Evolutionary conservation across 1,284 basidiomycete genomes (phyloP).

Genomic region (Fistulina hepatica): DNA sequence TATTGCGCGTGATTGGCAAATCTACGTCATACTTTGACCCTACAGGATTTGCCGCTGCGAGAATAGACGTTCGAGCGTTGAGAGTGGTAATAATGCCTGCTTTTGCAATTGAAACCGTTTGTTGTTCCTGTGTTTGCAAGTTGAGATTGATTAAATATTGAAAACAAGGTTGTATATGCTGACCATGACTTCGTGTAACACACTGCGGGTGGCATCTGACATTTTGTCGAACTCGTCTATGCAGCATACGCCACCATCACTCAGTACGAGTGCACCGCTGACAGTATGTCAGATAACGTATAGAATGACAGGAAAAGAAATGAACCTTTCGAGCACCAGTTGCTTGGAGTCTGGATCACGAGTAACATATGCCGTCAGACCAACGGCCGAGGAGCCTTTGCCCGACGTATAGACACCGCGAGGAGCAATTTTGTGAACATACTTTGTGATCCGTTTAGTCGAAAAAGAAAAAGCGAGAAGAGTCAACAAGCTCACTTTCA

Average conservation of each 20-base stretch:
- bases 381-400: constrained; percentile 96
- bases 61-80: constrained; percentile 93
- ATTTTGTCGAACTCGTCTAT: constrained; percentile 99
- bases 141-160: background rate
- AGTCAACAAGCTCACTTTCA: constrained; percentile 48
- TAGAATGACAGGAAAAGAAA: constrained; percentile 2
- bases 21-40: constrained; percentile 92
- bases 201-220: constrained; percentile 93
- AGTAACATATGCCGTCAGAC: constrained; percentile 96
- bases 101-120: constrained; percentile 99
- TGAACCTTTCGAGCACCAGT: constrained; percentile 86
- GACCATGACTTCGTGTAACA: constrained; percentile 98
- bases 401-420: constrained; percentile 95
- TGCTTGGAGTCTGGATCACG: constrained; percentile 97
- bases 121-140: constrained; percentile 73
- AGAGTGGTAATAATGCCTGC: constrained; percentile 98
- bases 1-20: constrained; percentile 77
- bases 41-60: constrained; percentile 95
- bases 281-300: constrained; percentile 2
- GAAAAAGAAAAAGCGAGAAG: constrained; percentile 6
- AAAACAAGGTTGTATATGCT: constrained; percentile 15
- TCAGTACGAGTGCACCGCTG: constrained; percentile 92
- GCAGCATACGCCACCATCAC: constrained; percentile 97
- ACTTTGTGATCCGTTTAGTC: constrained; percentile 38
- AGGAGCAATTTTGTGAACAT: constrained; percentile 97